Base-by-base conservation (phyloP, 1,284 basidiomycete genomes). In the Moniliophthora roreri region DNA sequence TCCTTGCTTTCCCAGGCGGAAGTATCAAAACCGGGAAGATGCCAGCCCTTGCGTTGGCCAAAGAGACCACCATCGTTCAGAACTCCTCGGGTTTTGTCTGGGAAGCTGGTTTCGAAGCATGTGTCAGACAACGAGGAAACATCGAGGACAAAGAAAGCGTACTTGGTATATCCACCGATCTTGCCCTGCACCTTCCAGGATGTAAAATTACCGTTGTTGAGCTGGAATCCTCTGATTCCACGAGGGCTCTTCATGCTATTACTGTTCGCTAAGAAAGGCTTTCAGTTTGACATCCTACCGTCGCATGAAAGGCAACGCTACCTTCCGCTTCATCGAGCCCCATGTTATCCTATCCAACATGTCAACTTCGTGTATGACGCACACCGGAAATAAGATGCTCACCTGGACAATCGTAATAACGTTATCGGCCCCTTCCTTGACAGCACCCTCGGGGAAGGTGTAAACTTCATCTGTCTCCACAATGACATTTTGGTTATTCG, bases 101-200 rank as follows among this genome's bases (percentile, higher is more conserved):
- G 85, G 70, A 76, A 91, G 56, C 81, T 85, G 16, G 23, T 16
- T 18, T 26, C 58, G 20, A 55, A 15, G 35, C 16, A 40, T 40
- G n/a, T 11, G 13, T 45, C 13, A 20, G 21, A 40, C 26, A 16
- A 24, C 38, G n/a, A 16, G 46, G 15, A 34, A 20, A 16, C 35
- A n/a, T 38, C 40, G n/a, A 18, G 46, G 32, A 49, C n/a, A 34
- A 21, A 35, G 49, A 11, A 66, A 11, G 66, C 79, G 26, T 63
- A 89, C 88, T 72, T 69, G 0, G 70, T 80, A 66, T 92, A 92
- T 13, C 91, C 90, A 16, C 87, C 87, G 4, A 85, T 61, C 65
- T 92, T 93, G 36, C 91, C 91, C 69, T 91, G 89, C 0, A 93
- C 87, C 58, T 81, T 89, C 91, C 91, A 93, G 6, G 75, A 70